These are phyloP conservation scores for Lactarius tabidus DNA, from an alignment of 768 basidiomycete genomes.

Conservation along the genomic window DNA sequence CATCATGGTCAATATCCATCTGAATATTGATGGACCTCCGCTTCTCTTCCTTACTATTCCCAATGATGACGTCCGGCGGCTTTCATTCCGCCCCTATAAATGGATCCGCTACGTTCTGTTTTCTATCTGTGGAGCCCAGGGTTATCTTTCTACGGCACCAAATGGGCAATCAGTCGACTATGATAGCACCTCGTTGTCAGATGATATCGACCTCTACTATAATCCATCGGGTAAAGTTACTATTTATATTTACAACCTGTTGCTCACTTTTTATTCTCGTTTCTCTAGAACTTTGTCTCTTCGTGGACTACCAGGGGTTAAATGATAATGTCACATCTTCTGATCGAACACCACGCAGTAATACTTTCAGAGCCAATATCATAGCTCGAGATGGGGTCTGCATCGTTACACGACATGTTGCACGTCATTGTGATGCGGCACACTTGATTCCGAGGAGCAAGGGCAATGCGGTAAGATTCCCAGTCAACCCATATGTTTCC, in stretches of 20 bases:
- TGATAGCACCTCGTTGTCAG: neutral
- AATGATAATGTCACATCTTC: neutral
- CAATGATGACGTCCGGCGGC: neutral
- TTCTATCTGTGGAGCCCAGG: neutral
- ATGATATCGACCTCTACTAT: neutral
- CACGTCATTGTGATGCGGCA: neutral
- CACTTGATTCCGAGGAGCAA: neutral
- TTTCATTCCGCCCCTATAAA: neutral
- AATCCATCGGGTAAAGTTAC: neutral
- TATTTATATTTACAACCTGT: neutral
- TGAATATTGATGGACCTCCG: neutral
- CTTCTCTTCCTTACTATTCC: neutral
- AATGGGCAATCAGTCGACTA: neutral
- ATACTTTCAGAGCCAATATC: neutral
- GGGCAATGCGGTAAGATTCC: neutral
- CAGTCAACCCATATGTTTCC: neutral
- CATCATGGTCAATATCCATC: neutral
- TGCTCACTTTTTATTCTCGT: neutral
- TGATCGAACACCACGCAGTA: neutral
- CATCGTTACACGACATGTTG: neutral
- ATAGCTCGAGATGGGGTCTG: neutral
- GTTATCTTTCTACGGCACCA: neutral
- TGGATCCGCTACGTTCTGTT: constrained; percentile 4
- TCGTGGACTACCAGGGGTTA: neutral
- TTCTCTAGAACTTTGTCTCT: neutral